Base-by-base conservation (phyloP, 2,329 filamentous ascomycete genomes). In the Ascomycota sp. region DNA sequence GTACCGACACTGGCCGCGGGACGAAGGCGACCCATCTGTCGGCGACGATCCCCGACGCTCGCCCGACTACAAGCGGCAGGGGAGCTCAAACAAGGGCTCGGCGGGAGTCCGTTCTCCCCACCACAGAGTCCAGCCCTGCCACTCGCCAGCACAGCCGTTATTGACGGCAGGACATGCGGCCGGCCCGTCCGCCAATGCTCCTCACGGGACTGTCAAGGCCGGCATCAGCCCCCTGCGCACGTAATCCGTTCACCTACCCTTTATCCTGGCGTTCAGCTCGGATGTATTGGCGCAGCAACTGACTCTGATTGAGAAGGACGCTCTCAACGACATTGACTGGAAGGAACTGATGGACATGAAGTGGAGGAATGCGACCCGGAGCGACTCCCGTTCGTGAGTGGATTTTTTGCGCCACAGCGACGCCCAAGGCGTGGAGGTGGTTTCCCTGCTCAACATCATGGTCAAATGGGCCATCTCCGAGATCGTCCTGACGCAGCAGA, bases 381-480 rank as follows among this genome's bases (percentile, higher is more conserved):
- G 64, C 29, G 60, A 74, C 35, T 67, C 71, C 23, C 67, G 72
- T 31, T 80, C 82, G 15, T 89, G 80, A 80, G 79, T 86, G 8
- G 74, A 81, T 26, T 86, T 83, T 44, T 58, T 86, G 25, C 69
- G 74, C 30, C 72, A 73, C 29, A 65, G 73, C 26, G 72, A 80
- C 40, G 73, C 75, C 2, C 68, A 67, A 31, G 80, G 80, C 10
- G 75, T 89, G 23, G 79, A 86, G 44, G 75, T 89, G 15, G 78
- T 85, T 28, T 77, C 80, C 7, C 74, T 80, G 29, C 89, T 89
- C 58, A 89, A 89, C 48, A 69, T 89, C 37, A 78, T 86, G 57
- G 79, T 85, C 36, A 86, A 86, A 48, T 89, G 80, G 80, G 75
- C 71, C 20, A 66, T 83, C 20, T 86, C 79, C 1, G 77, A 86